These are phyloP conservation scores for Colletotrichum musicola DNA, from an alignment of 2,329 filamentous ascomycete genomes.

Conservation along the genomic window DNA sequence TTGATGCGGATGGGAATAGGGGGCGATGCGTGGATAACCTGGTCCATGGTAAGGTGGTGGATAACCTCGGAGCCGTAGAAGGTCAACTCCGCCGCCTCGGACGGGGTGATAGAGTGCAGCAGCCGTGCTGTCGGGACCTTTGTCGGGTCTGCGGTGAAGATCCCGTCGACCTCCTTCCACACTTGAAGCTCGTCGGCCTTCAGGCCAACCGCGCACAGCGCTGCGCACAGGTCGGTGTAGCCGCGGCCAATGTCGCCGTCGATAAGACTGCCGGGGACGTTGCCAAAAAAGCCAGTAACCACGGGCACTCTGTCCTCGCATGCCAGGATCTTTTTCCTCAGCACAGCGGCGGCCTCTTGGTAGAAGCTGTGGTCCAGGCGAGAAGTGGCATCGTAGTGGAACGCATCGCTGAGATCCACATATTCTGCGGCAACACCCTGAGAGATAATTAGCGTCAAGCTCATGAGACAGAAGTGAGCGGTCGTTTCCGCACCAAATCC, in stretches of 20 bases:
- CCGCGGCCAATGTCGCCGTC: conserved; percentile 91
- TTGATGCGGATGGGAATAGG: conserved; percentile 91
- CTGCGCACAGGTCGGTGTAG: conserved; percentile 96
- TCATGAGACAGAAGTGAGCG: not conserved
- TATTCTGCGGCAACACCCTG: conserved; percentile 87
- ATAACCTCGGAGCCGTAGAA: conserved; percentile 97
- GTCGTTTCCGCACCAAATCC: conserved; percentile 67
- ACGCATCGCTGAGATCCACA: conserved; percentile 86
- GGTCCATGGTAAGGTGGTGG: conserved; percentile 98
- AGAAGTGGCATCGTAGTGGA: conserved; percentile 74
- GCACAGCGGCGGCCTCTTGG: conserved; percentile 69
- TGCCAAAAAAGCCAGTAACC: conserved; percentile 94
- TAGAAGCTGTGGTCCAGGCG: conserved; percentile 79
- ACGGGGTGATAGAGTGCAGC: conserved; percentile 89
- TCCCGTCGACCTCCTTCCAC: conserved; percentile 99
- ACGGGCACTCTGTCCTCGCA: conserved; percentile 80
- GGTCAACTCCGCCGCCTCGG: conserved; percentile 95
- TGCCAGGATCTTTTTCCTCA: conserved; percentile 73
- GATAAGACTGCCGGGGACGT: conserved; percentile 89
- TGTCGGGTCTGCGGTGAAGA: conserved; percentile 86
- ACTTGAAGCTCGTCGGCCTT: conserved; percentile 91
- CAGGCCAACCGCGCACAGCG: conserved; percentile 90
- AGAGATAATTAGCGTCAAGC: conserved; percentile 44
- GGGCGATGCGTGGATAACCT: conserved; percentile 83
- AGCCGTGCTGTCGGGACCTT: conserved; percentile 95